Evolutionary conservation across 1,139 yeast genomes (phyloP), one percentile per base, ranked within the genome.

Genomic region (Kurtzmaniella natalensis): DNA sequence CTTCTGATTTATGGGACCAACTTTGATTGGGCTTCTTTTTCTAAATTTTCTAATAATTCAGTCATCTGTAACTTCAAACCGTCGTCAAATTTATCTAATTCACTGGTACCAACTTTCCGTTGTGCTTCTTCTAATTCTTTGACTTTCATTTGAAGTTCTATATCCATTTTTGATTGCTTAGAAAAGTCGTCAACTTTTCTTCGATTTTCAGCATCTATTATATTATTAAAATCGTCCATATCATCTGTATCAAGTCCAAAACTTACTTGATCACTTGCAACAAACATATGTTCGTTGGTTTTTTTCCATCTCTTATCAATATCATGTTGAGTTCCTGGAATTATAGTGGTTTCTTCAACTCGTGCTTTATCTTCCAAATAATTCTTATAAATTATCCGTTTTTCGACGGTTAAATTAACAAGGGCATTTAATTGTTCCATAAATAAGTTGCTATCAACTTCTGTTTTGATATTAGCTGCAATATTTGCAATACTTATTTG

Each of bases 201-300:
- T 21, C 17, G 16, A 26, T 26, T 16, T 17, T 17, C 15, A 6
- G 8, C 10, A 61, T 40, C 50, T 30, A 43, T 47, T 43, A 61
- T 70, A 37, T 61, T 45, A 43, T 77, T 78, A 41, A 78, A 59
- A 39, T 81, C 88, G 24, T 71, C 68, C 27, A 81, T 44, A 40
- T 82, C 89, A 13, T 72, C 73, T 11, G 63, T 68, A 36, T 71
- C 67, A 4, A 83, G 46, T 0, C 94, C 94, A 44, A 81, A 71
- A 26, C 73, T 80, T 5, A 40, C 47, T 18, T 52, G 52, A 5
- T 63, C 55, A 13, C 69, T 61, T 14, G 64, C 66, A 23, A 70
- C 61, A 13, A 73, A 60, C 19, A 76, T 62, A 8, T 69, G 54
- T 2, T 65, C 54, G 39, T 71, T 70, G 17, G 73, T 55, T 16